Evolutionary conservation across 2,329 filamentous ascomycete species (phyloP), one percentile per base, ranked within the genome.

Genomic region (Diaporthe citri): DNA sequence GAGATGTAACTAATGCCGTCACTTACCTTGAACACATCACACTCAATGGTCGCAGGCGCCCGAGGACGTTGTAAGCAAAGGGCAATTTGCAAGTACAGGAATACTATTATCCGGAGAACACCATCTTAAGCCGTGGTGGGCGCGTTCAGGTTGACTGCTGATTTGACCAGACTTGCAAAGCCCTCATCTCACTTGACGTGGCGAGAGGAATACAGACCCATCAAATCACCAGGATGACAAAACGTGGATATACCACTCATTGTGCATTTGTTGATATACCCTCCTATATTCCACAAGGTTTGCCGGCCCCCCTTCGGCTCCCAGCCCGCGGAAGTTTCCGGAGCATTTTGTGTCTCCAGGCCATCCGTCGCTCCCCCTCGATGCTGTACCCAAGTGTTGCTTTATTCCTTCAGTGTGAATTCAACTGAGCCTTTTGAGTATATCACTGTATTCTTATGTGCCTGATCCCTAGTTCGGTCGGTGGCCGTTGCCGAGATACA

Each of bases 371-470:
- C 5, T 20, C 12, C 20, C 15, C 22, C n/a, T 43, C 2, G 6
- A 28, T 28, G n/a, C 57, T 20, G n/a, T 62, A 13, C 2, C 56
- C 9, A n/a, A 6, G 4, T 39, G 9, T n/a, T 36, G 55, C 1
- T 9, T 13, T 10, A 59, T 12, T 39, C 13, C 8, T 28, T 4
- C 2, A 3, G n/a, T 12, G 7, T 36, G 13, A 20, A 5, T 62
- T 28, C 36, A 60, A 20, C 3, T 4, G n/a, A 57, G 20, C 20
- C 20, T 60, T 41, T 13, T 0, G 4, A 64, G 25, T 64, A 41
- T 48, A 48, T 13, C 60, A 64, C 60, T n/a, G 60, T 48, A 52
- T 36, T 67, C 31, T 67, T 28, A 28, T 52, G 13, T 51, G 34
- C 64, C 48, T 55, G 48, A 55, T 55, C 10, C 22, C 31, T n/a